Percentiles rank a stretch among this genome's conserved stretches.
Evolutionary conservation across 179 eudicot species (phyloP).

Genomic region (Patellifolia procumbens): DNA sequence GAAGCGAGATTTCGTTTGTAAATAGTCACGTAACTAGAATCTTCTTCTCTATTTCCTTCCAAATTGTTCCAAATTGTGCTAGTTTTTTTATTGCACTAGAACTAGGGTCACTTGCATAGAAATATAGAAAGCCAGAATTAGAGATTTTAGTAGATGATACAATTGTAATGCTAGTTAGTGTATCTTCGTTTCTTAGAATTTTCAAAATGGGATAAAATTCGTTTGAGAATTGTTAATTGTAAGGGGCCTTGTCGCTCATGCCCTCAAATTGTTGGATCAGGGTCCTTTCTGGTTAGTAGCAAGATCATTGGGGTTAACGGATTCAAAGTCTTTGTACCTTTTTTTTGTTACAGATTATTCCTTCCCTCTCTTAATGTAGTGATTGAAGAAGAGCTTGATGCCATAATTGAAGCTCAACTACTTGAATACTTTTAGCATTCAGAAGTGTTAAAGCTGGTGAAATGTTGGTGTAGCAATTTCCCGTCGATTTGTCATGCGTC

Average conservation of each 20-base stretch:
- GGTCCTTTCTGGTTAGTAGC: no score
- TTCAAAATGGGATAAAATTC: background rate
- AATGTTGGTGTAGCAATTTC: no score
- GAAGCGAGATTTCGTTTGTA: slow-evolving; percentile 23
- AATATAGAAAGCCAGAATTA: slow-evolving; percentile 11
- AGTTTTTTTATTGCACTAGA: slow-evolving; percentile 33
- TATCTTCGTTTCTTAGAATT: background rate
- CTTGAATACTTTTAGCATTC: no score
- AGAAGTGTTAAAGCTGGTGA: no score
- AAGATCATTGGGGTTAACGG: no score
- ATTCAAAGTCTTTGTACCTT: no score
- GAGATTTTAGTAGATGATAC: slow-evolving; percentile 6
- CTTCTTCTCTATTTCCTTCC: slow-evolving; percentile 1
- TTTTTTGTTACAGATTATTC: no score
- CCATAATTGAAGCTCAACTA: no score
- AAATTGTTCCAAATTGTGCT: slow-evolving; percentile 19
- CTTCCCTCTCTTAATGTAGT: no score
- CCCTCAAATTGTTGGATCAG: background rate
- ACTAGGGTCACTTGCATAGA: slow-evolving; percentile 6
- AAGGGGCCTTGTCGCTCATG: no score
- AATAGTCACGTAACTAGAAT: slow-evolving; percentile 26
- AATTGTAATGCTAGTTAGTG: slow-evolving; percentile 14
- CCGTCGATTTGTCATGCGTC: no score
- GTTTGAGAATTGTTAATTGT: background rate
- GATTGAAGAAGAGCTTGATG: no score